A percentile compares a stretch with the other conserved stretches of the same genome.
These are phyloP conservation scores for Colletotrichum tamarilloi DNA, from an alignment of 2,329 filamentous ascomycete species.

Conservation along the genomic window DNA sequence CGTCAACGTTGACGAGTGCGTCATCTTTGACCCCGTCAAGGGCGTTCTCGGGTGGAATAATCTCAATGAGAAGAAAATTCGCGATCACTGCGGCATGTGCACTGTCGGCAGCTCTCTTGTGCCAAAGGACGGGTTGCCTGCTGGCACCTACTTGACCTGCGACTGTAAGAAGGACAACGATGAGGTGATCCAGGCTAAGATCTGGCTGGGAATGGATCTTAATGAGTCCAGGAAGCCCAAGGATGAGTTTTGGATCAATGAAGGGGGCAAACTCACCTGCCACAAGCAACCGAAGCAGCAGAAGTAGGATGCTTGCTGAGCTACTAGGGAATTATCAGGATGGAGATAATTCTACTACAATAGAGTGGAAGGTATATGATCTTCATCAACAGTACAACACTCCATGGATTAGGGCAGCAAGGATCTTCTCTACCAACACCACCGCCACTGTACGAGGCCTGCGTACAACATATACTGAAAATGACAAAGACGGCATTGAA, in stretches of 20 bases:
- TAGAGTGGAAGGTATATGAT: background rate
- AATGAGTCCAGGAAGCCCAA: background rate
- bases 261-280: background rate
- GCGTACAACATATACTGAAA: no score
- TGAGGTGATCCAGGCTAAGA: background rate
- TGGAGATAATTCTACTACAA: background rate
- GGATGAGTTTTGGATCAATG: background rate
- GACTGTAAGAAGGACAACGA: background rate
- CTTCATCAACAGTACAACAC: background rate
- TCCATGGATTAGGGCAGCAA: no score
- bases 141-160: background rate
- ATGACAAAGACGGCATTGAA: no score
- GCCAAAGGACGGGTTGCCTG: background rate
- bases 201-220: background rate
- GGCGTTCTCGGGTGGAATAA: background rate
- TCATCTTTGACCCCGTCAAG: background rate
- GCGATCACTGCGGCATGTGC: background rate
- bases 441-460: no score
- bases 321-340: background rate
- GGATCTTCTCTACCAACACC: no score
- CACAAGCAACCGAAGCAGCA: background rate
- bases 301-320: background rate
- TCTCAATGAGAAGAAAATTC: background rate
- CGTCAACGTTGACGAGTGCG: constrained; percentile 5
- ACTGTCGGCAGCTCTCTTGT: background rate